Evolutionary conservation across 2,329 filamentous ascomycete species (phyloP), one percentile per base, ranked within the genome.

Genomic region (Aureobasidium sp.): DNA sequence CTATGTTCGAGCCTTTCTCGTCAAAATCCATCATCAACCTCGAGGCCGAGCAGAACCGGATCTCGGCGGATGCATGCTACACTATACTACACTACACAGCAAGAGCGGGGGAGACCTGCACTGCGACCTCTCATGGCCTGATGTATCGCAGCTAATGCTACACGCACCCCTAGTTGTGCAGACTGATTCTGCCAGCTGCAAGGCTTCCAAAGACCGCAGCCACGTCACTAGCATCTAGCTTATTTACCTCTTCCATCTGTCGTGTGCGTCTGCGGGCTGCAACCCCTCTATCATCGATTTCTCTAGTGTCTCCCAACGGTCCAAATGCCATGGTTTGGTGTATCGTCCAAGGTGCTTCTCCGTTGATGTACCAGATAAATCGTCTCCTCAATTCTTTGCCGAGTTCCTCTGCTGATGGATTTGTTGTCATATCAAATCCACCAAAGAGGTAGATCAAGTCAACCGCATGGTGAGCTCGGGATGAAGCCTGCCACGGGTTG

Each of bases 401-500:
- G 11, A 75, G 70, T 0, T 49, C 60, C 2, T 72, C 65, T 3
- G 77, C 76, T 1, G 68, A 66, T 0, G 68, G 69, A 1, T 73
- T 72, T 27, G 73, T 73, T 0, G 69, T 68, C 0, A 78, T 60
- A 57, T 78, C 74, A 3, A 77, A 65, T 0, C 74, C 74, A 0
- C 71, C 76, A 30, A 80, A 81, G 0, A 80, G 65, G 9, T 78
- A 73, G 2, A 80, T 61, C 4, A 81, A 67, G 64, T 81, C 78
- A 2, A 81, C 75, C 0, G 75, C 78, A 62, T 81, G 78, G 42
- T 81, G 78, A 2, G 78, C 70, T 0, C 78, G 71, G 9, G 73
- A 76, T 0, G 77, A 79, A 0, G 72, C 59, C 54, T 80, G 78
- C 76, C 75, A 80, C 5, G 78, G 78, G 37, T 81, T 81, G 0